These are phyloP conservation scores for Xylariaceae sp. DNA, from an alignment of 2,329 filamentous ascomycete genomes.

Conservation along the genomic window DNA sequence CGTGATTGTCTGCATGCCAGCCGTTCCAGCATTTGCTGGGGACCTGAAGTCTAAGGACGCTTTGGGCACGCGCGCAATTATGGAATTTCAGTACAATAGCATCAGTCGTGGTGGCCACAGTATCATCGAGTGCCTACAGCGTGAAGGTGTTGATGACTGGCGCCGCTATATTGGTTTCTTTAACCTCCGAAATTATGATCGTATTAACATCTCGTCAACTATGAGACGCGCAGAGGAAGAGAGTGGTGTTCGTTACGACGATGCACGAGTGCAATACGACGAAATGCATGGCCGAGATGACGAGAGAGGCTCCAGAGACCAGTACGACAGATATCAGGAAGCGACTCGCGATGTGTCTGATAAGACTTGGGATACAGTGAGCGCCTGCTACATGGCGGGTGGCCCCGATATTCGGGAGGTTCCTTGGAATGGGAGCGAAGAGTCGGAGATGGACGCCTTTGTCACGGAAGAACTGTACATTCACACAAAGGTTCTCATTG, in stretches of 20 bases:
- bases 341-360: slow-evolving; percentile 54
- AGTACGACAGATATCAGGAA: slow-evolving; percentile 69
- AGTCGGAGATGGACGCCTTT: slow-evolving; percentile 55
- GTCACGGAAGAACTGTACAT: slow-evolving; percentile 66
- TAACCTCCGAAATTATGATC: slow-evolving; percentile 79
- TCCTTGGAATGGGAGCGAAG: slow-evolving; percentile 51
- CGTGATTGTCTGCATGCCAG: slow-evolving; percentile 73
- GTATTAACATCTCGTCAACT: slow-evolving; percentile 66
- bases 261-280: slow-evolving; percentile 61
- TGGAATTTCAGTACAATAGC: slow-evolving; percentile 81
- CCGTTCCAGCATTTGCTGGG: slow-evolving; percentile 78
- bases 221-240: slow-evolving; percentile 58
- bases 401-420: slow-evolving; percentile 62
- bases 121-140: slow-evolving; percentile 68
- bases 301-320: slow-evolving; percentile 16
- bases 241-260: slow-evolving; percentile 64
- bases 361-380: slow-evolving; percentile 68
- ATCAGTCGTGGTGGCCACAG: slow-evolving; percentile 74
- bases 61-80: slow-evolving; percentile 75
- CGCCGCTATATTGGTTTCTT: slow-evolving; percentile 76
- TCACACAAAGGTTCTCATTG: slow-evolving; percentile 86
- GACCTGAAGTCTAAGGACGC: slow-evolving; percentile 70
- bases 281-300: slow-evolving; percentile 42
- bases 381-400: slow-evolving; percentile 77
- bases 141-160: slow-evolving; percentile 63